Evolutionary conservation across 331 rosid genomes (phyloP), one percentile per base, ranked within the genome.

Genomic region (Malus hybrid): DNA sequence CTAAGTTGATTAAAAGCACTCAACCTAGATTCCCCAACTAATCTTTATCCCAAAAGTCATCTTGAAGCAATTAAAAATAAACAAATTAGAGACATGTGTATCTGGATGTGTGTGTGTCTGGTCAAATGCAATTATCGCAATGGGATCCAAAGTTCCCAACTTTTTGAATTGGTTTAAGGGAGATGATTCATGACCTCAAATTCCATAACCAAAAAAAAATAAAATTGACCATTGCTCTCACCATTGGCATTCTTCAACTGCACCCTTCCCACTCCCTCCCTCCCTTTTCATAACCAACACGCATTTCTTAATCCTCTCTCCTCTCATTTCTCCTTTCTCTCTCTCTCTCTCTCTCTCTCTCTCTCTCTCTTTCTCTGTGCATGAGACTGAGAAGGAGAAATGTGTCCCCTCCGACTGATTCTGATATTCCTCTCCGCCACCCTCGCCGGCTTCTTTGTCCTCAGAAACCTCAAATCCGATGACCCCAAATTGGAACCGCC

Each of bases 341-440:
- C 20, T 24, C 0, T 36, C 44, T 36, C 44, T 36, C 42, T 50
- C 56, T 39, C 5, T 3, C 5, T 24, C 24, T 24, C 44, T 36
- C 44, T 50, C 56, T 24, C n/a, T 52, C 10, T 42, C n/a, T 12
- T 15, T 63, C 48, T 32, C 16, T 15, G 67, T 63, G 39, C 18
- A 2, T 31, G 28, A 27, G 74, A 27, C 44, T 20, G 67, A 56
- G 44, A 22, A 65, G 59, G 80, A 71, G 80, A 82, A 69, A 93
- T 93, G 98, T 93, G 98, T 78, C 98, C 98, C 22, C 85, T 93
- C 20, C 78, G 97, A 60, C 52, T 93, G 52, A 88, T 93, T 70
- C 88, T 93, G 68, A 82, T 93, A 10, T 93, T 93, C 86, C 90
- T 93, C 73, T 91, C 98, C 2, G 98, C 98, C 75, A 93, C 97